Percentiles rank a stretch among this genome's conserved stretches.
Evolutionary conservation across 768 basidiomycete species (phyloP).

Genomic region (Hirschioporus abietinus): DNA sequence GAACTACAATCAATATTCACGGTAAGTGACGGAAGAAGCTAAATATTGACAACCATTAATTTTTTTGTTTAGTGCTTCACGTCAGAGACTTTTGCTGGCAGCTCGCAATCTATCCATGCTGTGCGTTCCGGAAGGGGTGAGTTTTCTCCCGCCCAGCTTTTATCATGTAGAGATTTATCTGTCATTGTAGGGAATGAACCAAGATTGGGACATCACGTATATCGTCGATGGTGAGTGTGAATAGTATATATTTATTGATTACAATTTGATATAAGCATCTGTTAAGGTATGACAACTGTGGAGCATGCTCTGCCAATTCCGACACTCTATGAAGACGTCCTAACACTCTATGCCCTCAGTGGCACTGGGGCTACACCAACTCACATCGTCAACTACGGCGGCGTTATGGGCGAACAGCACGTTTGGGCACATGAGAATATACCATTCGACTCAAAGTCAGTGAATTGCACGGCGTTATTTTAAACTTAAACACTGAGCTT

Average conservation of each 20-base stretch:
- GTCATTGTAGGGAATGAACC: constrained; percentile 55
- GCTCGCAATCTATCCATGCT: constrained; percentile 62
- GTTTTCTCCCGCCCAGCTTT: constrained; percentile 14
- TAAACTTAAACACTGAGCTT: background rate
- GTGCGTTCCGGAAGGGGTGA: constrained; percentile 64
- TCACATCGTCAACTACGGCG: constrained; percentile 76
- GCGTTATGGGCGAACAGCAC: constrained; percentile 58
- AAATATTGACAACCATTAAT: background rate
- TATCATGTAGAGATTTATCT: background rate
- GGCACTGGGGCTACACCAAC: constrained; percentile 73
- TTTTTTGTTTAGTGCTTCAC: constrained; percentile 43
- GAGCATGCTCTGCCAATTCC: constrained; percentile 69
- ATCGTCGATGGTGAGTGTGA: constrained; percentile 59
- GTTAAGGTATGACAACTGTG: constrained; percentile 67
- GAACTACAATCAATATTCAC: constrained; percentile 67
- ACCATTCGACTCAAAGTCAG: constrained; percentile 64
- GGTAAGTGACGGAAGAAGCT: constrained; percentile 31
- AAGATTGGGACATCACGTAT: constrained; percentile 75
- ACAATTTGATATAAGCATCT: background rate
- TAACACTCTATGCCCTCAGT: constrained; percentile 56
- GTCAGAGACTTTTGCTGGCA: constrained; percentile 58
- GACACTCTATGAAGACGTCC: constrained; percentile 58
- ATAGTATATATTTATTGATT: background rate
- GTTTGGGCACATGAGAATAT: constrained; percentile 64
- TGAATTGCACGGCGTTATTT: background rate